Evolutionary conservation across 2,329 filamentous ascomycete species (phyloP).

Genomic region (Fusarium goolgardi): DNA sequence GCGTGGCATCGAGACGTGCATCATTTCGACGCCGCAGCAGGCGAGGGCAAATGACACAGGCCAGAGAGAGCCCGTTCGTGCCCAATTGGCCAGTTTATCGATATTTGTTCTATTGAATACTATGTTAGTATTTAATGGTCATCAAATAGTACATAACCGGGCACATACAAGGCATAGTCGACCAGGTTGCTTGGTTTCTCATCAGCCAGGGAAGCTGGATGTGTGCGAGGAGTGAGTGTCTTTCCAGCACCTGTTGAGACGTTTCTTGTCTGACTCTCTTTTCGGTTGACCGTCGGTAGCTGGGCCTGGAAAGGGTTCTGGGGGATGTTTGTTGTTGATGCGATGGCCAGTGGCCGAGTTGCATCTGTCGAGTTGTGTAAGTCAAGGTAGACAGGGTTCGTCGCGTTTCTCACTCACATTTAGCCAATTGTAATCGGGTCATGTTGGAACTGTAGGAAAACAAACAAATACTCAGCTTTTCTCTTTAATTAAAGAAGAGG

Average conservation of each 20-base stretch:
- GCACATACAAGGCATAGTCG: conserved; percentile 32
- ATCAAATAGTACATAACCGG: fast-evolving
- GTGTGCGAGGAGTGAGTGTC: neutral
- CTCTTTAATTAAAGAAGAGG: neutral
- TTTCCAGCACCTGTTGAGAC: neutral
- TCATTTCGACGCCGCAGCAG: conserved; percentile 73
- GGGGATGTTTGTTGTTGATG: neutral
- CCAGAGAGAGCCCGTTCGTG: conserved; percentile 69
- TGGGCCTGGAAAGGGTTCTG: neutral
- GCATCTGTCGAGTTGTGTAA: conserved; percentile 18
- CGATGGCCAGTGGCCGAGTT: conserved; percentile 8
- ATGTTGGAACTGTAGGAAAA: neutral
- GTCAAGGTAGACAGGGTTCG: neutral
- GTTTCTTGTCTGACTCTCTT: neutral
- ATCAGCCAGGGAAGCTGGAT: conserved; percentile 12
- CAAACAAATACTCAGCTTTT: fast-evolving
- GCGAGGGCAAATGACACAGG: conserved; percentile 71
- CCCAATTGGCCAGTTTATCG: conserved; percentile 68
- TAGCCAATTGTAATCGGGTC: neutral
- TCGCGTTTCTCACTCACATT: neutral
- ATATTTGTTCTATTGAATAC: conserved; percentile 58
- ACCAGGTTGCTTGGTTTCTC: conserved; percentile 25
- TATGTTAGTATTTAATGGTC: neutral
- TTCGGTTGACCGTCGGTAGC: too few relatives aligned
- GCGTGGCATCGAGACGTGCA: conserved; percentile 70